Base-by-base conservation (phyloP, 2,329 filamentous ascomycete genomes). In the Chaetomiaceae sp. region DNA sequence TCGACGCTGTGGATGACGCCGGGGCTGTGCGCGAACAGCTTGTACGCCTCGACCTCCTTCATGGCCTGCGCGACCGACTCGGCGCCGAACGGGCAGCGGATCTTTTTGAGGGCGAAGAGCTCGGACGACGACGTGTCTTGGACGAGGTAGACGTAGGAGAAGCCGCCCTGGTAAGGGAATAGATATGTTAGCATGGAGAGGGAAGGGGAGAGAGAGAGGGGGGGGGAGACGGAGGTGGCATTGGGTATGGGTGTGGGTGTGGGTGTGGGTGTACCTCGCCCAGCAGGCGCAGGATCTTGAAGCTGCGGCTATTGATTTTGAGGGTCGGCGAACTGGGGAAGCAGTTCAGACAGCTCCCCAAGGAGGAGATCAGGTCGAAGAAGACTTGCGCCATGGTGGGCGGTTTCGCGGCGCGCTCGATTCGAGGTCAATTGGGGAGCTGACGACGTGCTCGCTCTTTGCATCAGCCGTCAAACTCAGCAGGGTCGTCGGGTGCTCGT, bases 141-240 rank as follows among this genome's bases (percentile, higher is more conserved):
- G 55, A 99, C 94, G 55, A 99, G 88, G 74, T 99, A 99, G 63
- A 99, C 94, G 72, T 97, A 99, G 60, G 90, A 96, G 77, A 99
- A 99, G 66, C 94, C 94, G 68, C 94, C 94, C 87, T 92, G 43
- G 40, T 27, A 27, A n/a, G n/a, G n/a, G n/a, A n/a, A n/a, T n/a
- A n/a, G n/a, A n/a, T n/a, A n/a, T n/a, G n/a, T n/a, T n/a, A n/a
- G n/a, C n/a, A n/a, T n/a, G n/a, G n/a, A n/a, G n/a, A n/a, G n/a
- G n/a, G n/a, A n/a, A n/a, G n/a, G n/a, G n/a, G n/a, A n/a, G n/a
- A n/a, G n/a, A n/a, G n/a, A n/a, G n/a, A n/a, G 32, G 46, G 25
- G 38, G 40, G 27, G 18, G 32, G 27, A 33, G 36, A 34, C 13
- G 41, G 30, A 34, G n/a, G 16, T 23, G 27, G 25, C n/a, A 11